Base-by-base conservation (phyloP, 192 early-diverging fungal genomes). In the Backusella morwellensis region DNA sequence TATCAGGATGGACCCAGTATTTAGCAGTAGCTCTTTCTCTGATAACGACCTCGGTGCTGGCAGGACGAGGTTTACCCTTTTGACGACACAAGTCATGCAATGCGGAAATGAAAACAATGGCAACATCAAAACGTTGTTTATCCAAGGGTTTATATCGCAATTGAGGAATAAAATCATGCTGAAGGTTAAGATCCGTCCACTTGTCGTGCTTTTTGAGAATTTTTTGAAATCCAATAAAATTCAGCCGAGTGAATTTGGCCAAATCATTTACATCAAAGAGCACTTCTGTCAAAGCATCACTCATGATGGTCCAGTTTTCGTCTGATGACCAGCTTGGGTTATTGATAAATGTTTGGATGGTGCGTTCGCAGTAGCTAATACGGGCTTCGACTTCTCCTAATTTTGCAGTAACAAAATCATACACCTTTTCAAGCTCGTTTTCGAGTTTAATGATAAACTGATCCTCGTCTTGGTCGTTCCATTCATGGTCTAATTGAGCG, bases 161-260 rank as follows among this genome's bases (percentile, higher is more conserved):
- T 79, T 93, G 86, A 83, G 92, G 83, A 81, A 89, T 85, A 84
- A 93, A 92, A 80, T 92, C 80, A 54, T 92, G 89, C 82, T 93
- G 86, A 41, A 99, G 82, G 42, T 88, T 82, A 76, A 90, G 92
- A 14, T 78, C 80, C 32, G 96, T 94, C 83, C 95, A 93, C 80
- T 96, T 96, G 83, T 99, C 97, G 80, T 99, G 98, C 84, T 99
- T 99, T 85, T 99, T 99, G 78, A 99, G 86, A 79, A 98, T 98
- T 87, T 97, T 93, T 73, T 91, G 88, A 75, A 95, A 94, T 26
- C 92, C 94, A n/a, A 91, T 91, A 78, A 92, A 95, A 85, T 95
- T 95, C 77, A 93, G 85, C 4, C 94, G 87, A n/a, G 89, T 90
- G 72, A 91, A 95, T 79, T 92, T 93, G 70, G 93, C 90, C 54